These are phyloP conservation scores for Ogataea ramenticola DNA, from an alignment of 805 yeast genomes.

Conservation along the genomic window DNA sequence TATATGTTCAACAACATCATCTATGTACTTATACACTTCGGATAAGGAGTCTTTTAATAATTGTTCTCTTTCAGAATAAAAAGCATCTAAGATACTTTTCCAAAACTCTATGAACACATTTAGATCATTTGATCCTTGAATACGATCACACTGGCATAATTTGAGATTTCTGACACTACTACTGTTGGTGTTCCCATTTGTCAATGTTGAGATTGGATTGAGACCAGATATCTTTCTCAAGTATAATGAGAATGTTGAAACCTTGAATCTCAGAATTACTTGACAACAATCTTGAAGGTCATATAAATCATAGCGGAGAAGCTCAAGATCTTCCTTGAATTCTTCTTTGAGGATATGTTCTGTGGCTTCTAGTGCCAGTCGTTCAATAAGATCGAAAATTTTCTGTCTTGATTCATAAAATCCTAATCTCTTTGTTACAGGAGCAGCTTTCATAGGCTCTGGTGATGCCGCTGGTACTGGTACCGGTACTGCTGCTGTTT, in stretches of 20 bases:
- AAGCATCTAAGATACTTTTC: slow-evolving; percentile 34
- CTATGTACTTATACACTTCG: slow-evolving; percentile 12
- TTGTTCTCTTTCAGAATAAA: slow-evolving; percentile 32
- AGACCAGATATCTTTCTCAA: slow-evolving; percentile 21
- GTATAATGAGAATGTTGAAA: slow-evolving; percentile 50
- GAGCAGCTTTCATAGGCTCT: not conserved
- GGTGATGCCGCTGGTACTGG: not conserved
- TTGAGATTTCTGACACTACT: not conserved
- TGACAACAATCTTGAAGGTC: slow-evolving; percentile 36
- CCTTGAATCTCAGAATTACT: slow-evolving; percentile 39
- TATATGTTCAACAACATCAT: not conserved
- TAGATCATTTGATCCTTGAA: slow-evolving; percentile 17
- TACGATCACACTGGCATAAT: not conserved
- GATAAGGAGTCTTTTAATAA: slow-evolving; percentile 26
- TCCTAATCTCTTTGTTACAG: too few species aligned
- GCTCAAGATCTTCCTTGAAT: slow-evolving; percentile 50
- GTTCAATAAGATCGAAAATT: slow-evolving; percentile 35
- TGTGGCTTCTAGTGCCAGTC: slow-evolving; percentile 36
- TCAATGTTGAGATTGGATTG: too few species aligned
- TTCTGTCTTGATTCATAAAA: slow-evolving; percentile 10
- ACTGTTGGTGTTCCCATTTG: too few species aligned
- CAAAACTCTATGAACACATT: slow-evolving; percentile 43
- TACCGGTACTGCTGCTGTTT: too few species aligned
- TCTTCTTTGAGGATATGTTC: slow-evolving; percentile 43
- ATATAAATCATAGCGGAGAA: slow-evolving; percentile 37